Conservation (phyloP, 2,329 filamentous ascomycete genomes). For the Cryphonectria radicalis region DNA sequence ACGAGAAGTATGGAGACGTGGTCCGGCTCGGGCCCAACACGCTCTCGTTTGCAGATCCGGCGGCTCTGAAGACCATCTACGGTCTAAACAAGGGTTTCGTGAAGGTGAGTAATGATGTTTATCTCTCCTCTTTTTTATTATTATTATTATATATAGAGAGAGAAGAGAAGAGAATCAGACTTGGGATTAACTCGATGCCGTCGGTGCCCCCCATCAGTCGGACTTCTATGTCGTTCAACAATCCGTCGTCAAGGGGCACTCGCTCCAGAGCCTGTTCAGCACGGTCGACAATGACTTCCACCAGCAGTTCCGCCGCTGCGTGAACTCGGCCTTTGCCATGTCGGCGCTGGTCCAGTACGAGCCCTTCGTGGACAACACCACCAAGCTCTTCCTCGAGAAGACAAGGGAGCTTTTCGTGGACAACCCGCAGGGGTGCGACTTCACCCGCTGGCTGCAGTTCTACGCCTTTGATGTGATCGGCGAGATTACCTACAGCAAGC, state of each 20-base stretch:
- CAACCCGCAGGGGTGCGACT: constrained; percentile 57
- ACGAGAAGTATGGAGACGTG: constrained; percentile 42
- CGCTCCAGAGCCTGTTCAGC: constrained; percentile 75
- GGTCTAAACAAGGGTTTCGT: constrained; percentile 80
- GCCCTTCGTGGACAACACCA: constrained; percentile 77
- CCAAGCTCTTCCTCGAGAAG: constrained; percentile 69
- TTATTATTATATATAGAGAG: no score
- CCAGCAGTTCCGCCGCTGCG: constrained; percentile 72
- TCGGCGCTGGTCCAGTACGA: constrained; percentile 77
- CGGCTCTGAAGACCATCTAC: constrained; percentile 49
- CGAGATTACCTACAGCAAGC: constrained; percentile 75
- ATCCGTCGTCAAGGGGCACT: constrained; percentile 69
- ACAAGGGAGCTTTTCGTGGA: constrained; percentile 60
- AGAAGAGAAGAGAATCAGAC: background rate
- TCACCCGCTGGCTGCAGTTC: constrained; percentile 75
- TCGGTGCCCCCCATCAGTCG: constrained; percentile 52
- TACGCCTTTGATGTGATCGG: constrained; percentile 84
- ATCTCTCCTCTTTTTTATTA: constrained; percentile 51
- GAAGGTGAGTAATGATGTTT: constrained; percentile 61
- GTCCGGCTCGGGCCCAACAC: constrained; percentile 46
- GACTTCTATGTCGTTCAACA: constrained; percentile 83
- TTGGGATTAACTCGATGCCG: background rate
- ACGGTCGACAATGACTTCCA: constrained; percentile 78
- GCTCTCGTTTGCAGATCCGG: constrained; percentile 41
- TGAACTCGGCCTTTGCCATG: constrained; percentile 80